A percentile compares a stretch with the other conserved stretches of the same genome.
phyloP scores from a whole-genome alignment of 192 early-diverging fungal species.

The Bifiguratus adelaidae region DNA sequence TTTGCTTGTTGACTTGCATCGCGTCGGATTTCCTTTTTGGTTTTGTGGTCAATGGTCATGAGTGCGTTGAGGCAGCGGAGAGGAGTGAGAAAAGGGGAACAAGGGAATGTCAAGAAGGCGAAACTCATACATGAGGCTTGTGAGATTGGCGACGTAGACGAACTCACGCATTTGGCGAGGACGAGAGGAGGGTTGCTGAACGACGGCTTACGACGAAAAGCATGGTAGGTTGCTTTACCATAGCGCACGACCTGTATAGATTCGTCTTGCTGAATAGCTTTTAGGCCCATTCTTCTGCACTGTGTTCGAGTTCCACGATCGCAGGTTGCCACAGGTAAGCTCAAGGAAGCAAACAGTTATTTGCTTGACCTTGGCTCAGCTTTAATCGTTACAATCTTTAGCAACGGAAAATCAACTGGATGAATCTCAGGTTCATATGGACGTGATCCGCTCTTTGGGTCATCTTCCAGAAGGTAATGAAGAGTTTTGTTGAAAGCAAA shows the following conservation, averaged over 20 bases:
- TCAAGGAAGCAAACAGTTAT: neutral
- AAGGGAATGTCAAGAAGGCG: no score
- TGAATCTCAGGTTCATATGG: constrained; percentile 32
- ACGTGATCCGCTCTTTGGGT: constrained; percentile 33
- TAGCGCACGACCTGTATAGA: neutral
- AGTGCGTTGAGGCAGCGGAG: no score
- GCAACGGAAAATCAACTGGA: constrained; percentile 24
- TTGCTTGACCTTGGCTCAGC: neutral
- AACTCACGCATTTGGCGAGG: constrained; percentile 11
- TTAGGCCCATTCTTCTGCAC: constrained; percentile 32
- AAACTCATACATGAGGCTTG: no score
- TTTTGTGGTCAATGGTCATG: no score
- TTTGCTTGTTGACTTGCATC: no score
- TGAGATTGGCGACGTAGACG: constrained; percentile 4
- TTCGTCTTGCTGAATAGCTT: neutral
- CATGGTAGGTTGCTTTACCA: constrained; percentile 20
- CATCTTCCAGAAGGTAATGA: constrained; percentile 23
- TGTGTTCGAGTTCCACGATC: constrained; percentile 10
- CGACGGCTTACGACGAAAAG: constrained; percentile 29
- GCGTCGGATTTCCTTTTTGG: no score
- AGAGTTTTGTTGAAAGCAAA: neutral
- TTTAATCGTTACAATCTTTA: neutral
- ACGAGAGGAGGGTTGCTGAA: constrained; percentile 29
- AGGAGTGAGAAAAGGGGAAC: no score
- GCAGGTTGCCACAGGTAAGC: neutral